phyloP scores from a whole-genome alignment of 2,329 filamentous ascomycete genomes.

The Trichoderma polysporum region DNA sequence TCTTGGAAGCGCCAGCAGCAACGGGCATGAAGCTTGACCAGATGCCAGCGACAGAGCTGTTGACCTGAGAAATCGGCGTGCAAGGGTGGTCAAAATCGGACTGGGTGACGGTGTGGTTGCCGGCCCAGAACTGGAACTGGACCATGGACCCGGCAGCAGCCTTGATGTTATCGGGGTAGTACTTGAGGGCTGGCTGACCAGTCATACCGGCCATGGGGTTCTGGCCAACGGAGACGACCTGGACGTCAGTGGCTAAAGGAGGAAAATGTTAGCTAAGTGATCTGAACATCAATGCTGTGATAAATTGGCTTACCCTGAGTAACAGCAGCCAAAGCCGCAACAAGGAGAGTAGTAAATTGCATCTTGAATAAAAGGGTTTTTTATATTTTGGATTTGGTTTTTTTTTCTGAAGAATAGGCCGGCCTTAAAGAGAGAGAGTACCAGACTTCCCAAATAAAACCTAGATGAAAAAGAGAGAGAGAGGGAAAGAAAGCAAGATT shows the following conservation, averaged over 20 bases:
- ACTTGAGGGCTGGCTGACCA: constrained; percentile 53
- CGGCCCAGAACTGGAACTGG: constrained; percentile 64
- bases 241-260: constrained; percentile 44
- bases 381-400: neutral
- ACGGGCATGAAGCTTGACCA: constrained; percentile 68
- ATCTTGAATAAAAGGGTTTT: constrained; percentile 42
- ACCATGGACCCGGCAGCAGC: constrained; percentile 63
- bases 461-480: constrained; percentile 25
- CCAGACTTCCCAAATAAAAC: constrained; percentile 23
- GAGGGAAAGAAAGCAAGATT: constrained; percentile 28
- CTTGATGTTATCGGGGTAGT: constrained; percentile 64
- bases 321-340: constrained; percentile 49
- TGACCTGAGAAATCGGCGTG: constrained; percentile 55
- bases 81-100: constrained; percentile 73
- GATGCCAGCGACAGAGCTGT: constrained; percentile 57
- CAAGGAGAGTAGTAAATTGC: constrained; percentile 49
- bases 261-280: neutral
- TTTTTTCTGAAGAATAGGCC: constrained; percentile 25
- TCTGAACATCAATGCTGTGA: neutral
- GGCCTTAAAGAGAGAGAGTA: constrained; percentile 25
- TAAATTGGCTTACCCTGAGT: constrained; percentile 43
- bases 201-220: constrained; percentile 52
- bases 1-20: constrained; percentile 48
- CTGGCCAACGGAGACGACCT: constrained; percentile 65
- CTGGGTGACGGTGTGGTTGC: constrained; percentile 79